Conservation (phyloP, 192 early-diverging fungal genomes). For the Backusella morwellensis region DNA sequence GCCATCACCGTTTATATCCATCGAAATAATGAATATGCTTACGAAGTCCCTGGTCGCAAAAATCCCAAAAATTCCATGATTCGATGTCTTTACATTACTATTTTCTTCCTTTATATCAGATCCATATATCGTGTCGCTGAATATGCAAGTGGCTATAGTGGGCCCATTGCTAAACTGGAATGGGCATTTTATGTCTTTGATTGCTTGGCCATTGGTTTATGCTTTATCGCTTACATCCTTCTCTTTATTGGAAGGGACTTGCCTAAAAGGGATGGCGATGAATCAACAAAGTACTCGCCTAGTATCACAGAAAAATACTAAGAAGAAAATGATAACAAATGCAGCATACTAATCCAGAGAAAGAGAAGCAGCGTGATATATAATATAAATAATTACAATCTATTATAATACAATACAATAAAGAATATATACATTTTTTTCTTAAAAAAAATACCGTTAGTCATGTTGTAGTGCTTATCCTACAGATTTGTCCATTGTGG, state of each 20-base stretch:
- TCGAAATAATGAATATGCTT: neutral
- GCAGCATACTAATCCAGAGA: neutral
- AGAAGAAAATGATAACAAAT: neutral
- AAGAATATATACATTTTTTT: neutral
- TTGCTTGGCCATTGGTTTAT: neutral
- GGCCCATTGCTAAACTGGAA: neutral
- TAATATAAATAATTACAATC: neutral
- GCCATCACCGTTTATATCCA: neutral
- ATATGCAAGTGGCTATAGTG: neutral
- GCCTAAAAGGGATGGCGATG: neutral
- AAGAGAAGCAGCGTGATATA: neutral
- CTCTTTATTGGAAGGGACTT: neutral
- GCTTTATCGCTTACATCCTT: neutral
- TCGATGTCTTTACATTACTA: neutral
- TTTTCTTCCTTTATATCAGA: neutral
- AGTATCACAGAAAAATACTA: slow-evolving; percentile 4
- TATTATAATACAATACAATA: neutral
- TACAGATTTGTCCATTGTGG: neutral
- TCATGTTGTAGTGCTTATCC: neutral
- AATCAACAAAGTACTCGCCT: neutral
- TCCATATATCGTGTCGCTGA: slow-evolving; percentile 10
- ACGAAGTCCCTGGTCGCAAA: neutral
- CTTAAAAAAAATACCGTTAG: neutral
- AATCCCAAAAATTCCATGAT: neutral
- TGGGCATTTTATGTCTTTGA: slow-evolving; percentile 12